These are phyloP conservation scores for Panicum miliaceum DNA, from an alignment of 176 grass and related monocot genomes.

Conservation along the genomic window DNA sequence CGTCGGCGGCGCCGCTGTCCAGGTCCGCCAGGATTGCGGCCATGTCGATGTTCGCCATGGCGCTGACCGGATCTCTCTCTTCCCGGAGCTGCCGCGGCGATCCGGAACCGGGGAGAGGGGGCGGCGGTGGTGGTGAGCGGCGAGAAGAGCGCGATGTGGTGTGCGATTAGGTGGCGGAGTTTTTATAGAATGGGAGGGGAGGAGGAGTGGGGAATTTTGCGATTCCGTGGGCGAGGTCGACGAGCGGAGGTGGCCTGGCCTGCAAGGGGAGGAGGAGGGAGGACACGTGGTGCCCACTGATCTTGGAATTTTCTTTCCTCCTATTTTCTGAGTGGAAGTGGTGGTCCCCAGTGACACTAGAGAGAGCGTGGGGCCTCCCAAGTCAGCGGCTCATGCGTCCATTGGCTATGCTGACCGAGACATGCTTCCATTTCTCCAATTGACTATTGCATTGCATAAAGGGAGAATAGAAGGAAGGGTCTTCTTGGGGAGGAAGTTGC, in stretches of 20 bases:
- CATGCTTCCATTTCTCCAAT: too few species aligned
- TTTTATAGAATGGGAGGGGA: not conserved
- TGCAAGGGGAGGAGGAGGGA: not conserved
- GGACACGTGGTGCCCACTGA: constrained; percentile 39
- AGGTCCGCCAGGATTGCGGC: constrained; percentile 63
- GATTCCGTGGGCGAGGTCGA: constrained; percentile 50
- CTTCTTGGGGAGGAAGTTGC: constrained; percentile 37
- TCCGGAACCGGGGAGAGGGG: not conserved
- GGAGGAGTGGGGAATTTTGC: constrained; percentile 23
- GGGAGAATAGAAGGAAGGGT: too few species aligned
- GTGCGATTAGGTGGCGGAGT: constrained; percentile 25
- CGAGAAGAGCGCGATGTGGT: not conserved
- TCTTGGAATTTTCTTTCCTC: not conserved
- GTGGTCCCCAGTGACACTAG: not conserved
- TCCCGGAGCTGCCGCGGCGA: not conserved
- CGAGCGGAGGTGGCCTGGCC: not conserved
- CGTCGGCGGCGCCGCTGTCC: constrained; percentile 35
- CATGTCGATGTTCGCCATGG: constrained; percentile 86
- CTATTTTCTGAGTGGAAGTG: not conserved
- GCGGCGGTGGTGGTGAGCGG: not conserved
- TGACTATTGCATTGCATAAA: not conserved
- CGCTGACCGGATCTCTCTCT: not conserved
- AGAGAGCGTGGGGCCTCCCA: not conserved
- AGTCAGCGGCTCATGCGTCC: not conserved
- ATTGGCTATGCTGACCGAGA: not conserved